These are phyloP conservation scores for Daldinia grandis DNA, from an alignment of 495 filamentous ascomycete species.

Conservation along the genomic window DNA sequence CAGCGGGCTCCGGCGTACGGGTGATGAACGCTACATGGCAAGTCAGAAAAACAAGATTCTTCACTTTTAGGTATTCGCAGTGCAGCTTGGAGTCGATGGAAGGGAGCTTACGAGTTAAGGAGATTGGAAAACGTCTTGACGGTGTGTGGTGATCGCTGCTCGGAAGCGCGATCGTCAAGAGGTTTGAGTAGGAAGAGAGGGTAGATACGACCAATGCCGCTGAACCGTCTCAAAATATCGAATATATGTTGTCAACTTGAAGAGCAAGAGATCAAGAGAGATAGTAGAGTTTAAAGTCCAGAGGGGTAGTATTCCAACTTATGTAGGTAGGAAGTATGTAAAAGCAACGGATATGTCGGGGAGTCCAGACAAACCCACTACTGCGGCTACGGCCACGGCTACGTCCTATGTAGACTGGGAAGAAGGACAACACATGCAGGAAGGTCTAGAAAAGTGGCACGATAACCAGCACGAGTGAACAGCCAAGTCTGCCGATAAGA, in stretches of 20 bases:
- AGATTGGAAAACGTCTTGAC: conserved; percentile 93
- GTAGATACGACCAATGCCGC: conserved; percentile 6
- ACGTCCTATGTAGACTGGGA: conserved; percentile 16
- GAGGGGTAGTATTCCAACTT: conserved; percentile 14
- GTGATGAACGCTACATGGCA: conserved; percentile 78
- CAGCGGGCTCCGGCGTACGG: conserved; percentile 97
- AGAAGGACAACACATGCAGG: conserved; percentile 32
- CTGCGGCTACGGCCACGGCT: conserved; percentile 24
- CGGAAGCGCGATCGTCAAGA: conserved; percentile 59
- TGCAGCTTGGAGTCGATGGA: background rate
- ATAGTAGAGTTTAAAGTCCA: background rate
- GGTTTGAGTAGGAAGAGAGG: conserved; percentile 21
- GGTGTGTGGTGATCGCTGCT: conserved; percentile 64
- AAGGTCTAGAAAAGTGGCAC: conserved; percentile 30
- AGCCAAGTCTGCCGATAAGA: conserved; percentile 8
- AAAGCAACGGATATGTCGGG: conserved; percentile 29
- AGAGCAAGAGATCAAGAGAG: background rate
- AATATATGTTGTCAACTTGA: background rate
- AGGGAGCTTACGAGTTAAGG: conserved; percentile 76
- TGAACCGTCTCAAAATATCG: background rate
- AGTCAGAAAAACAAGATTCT: conserved; percentile 12
- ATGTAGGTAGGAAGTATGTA: background rate
- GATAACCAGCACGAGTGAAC: conserved; percentile 19
- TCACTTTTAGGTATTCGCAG: background rate
- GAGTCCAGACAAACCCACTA: conserved; percentile 24